These are phyloP conservation scores for Coemansia sp. DNA, from an alignment of 192 early-diverging fungal species.

Conservation along the genomic window DNA sequence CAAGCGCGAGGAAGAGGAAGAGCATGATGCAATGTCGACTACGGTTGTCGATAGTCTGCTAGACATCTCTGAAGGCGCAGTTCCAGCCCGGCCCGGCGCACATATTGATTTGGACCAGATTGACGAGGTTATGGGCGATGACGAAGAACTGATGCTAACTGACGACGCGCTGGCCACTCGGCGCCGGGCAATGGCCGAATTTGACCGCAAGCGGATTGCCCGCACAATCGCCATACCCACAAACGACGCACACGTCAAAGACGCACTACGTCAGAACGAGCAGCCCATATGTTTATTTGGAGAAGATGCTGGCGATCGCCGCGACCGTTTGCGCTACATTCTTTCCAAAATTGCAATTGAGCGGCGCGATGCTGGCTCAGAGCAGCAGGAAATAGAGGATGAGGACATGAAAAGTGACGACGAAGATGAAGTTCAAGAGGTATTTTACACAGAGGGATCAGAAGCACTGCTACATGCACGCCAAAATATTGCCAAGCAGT, in stretches of 20 bases:
- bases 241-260: conserved; percentile 76
- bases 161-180: conserved; percentile 33
- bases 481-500: conserved; percentile 68
- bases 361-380: background rate
- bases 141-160: conserved; percentile 15
- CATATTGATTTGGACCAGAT: conserved; percentile 33
- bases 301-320: conserved; percentile 86
- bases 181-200: conserved; percentile 60
- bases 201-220: conserved; percentile 75
- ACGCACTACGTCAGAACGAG: conserved; percentile 69
- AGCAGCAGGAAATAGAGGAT: background rate
- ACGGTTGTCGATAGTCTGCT: background rate
- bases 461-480: conserved; percentile 68
- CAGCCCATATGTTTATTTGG: conserved; percentile 93
- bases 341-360: conserved; percentile 60
- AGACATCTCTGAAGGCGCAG: conserved; percentile 5
- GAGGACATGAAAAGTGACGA: conserved; percentile 31
- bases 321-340: conserved; percentile 76
- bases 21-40: conserved; percentile 1
- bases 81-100: background rate
- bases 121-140: conserved; percentile 19
- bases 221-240: conserved; percentile 86
- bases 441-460: conserved; percentile 81
- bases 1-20: conserved; percentile 43
- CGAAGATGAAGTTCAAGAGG: conserved; percentile 64